Percentiles rank a stretch among this genome's conserved stretches.
phyloP scores from a whole-genome alignment of 2,329 filamentous ascomycete species.

The Talaromyces marneffei region DNA sequence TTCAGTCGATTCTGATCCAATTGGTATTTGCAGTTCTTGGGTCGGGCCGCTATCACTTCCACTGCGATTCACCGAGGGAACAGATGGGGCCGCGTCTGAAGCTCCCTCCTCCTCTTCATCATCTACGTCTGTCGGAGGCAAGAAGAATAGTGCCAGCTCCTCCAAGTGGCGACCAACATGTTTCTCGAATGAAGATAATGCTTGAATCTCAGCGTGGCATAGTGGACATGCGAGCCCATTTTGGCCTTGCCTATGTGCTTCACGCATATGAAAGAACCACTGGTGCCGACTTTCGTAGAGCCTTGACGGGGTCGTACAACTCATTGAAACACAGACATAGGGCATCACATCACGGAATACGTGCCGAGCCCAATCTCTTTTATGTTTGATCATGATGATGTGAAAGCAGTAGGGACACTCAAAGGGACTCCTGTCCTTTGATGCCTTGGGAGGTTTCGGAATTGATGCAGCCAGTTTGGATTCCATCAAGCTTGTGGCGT shows the following conservation, averaged over 20 bases:
- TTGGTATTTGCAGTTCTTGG: background rate
- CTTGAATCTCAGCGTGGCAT: background rate
- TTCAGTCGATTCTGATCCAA: background rate
- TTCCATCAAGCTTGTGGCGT: background rate
- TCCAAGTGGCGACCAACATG: background rate
- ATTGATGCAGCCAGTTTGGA: background rate
- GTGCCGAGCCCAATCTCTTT: background rate
- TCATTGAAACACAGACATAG: background rate
- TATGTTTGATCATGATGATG: background rate
- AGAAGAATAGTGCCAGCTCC: background rate
- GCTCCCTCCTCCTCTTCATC: too few species aligned
- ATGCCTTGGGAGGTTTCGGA: background rate
- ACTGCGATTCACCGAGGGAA: background rate
- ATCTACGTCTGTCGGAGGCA: background rate
- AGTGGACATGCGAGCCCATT: background rate
- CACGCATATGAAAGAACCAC: background rate
- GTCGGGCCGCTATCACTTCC: background rate
- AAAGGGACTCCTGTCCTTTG: background rate
- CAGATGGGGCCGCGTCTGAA: background rate
- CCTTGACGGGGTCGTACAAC: background rate
- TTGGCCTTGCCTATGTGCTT: background rate
- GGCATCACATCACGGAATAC: background rate
- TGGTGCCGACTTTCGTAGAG: background rate
- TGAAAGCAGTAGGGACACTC: background rate
- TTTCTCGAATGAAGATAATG: background rate